A percentile compares a stretch with the other conserved stretches of the same genome.
Conservation (phyloP, 73 alveolate genomes). For the Blepharisma japonicum region DNA sequence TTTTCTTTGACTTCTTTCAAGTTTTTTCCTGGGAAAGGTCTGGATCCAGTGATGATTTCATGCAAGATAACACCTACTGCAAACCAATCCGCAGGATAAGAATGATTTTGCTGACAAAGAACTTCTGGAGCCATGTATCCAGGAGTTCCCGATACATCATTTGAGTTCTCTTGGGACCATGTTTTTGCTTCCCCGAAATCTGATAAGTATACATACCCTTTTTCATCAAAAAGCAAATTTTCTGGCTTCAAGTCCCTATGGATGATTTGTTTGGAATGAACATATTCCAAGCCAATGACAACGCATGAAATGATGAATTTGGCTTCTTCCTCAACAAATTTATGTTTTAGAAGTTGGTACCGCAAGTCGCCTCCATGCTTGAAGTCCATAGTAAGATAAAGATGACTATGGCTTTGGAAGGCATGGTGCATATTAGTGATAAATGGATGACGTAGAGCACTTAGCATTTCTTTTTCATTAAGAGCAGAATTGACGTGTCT, state of each 20-base stretch:
- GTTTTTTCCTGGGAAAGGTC: slow-evolving; percentile 25
- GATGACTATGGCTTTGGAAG: slow-evolving; percentile 57
- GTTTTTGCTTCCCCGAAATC: slow-evolving; percentile 70
- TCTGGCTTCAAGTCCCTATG: slow-evolving; percentile 67
- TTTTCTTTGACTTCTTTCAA: slow-evolving; percentile 20
- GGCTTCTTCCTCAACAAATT: neutral
- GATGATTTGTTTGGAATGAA: slow-evolving; percentile 44
- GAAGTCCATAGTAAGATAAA: slow-evolving; percentile 53
- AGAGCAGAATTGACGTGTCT: slow-evolving; percentile 13
- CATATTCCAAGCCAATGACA: slow-evolving; percentile 53
- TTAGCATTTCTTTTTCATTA: slow-evolving; percentile 57
- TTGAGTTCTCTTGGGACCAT: slow-evolving; percentile 33
- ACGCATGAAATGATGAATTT: slow-evolving; percentile 47
- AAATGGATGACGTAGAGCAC: slow-evolving; percentile 59
- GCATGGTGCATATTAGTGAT: slow-evolving; percentile 75
- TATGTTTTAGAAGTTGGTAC: slow-evolving; percentile 44
- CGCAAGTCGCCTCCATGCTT: slow-evolving; percentile 83
- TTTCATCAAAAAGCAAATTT: slow-evolving; percentile 49
- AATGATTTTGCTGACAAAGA: slow-evolving; percentile 57
- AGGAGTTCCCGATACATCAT: slow-evolving; percentile 89
- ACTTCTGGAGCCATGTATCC: slow-evolving; percentile 98
- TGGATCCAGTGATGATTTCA: slow-evolving; percentile 30
- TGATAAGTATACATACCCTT: slow-evolving; percentile 57
- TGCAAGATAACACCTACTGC: neutral
- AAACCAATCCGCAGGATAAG: slow-evolving; percentile 20